Evolutionary conservation across 1,284 basidiomycete species (phyloP).

Genomic region (Lentinus polychrous): DNA sequence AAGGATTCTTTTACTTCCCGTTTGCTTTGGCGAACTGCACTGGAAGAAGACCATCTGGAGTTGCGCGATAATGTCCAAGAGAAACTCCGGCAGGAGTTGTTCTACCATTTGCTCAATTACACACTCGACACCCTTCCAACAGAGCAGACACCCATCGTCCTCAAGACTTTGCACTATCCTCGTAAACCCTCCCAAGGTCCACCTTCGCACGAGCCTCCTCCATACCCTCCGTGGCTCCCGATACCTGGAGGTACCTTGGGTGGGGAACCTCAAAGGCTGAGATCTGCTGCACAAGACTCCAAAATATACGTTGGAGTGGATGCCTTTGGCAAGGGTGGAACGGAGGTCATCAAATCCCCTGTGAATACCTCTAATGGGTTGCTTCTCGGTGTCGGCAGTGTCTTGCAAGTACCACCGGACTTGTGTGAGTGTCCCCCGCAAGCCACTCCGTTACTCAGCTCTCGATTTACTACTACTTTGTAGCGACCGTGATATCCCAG

Average conservation of each 20-base stretch:
- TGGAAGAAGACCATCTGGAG: conserved; percentile 31
- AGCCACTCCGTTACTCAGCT: background rate
- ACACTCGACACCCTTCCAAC: conserved; percentile 49
- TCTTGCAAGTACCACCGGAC: conserved; percentile 73
- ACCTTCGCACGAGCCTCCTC: conserved; percentile 60
- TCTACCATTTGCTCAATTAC: conserved; percentile 93
- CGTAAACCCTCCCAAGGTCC: conserved; percentile 39
- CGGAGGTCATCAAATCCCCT: conserved; percentile 45
- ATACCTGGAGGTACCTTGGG: conserved; percentile 77
- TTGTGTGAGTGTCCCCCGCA: conserved; percentile 45
- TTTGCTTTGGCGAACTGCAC: conserved; percentile 40
- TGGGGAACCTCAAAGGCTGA: conserved; percentile 75
- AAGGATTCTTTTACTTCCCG: conserved; percentile 37
- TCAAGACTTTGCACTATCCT: conserved; percentile 71
- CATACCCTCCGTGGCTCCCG: conserved; percentile 81
- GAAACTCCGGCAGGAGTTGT: conserved; percentile 81
- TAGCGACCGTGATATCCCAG: conserved; percentile 52
- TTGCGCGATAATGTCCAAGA: conserved; percentile 80
- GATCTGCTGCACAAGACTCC: conserved; percentile 48
- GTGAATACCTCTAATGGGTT: conserved; percentile 70
- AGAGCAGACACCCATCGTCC: conserved; percentile 31
- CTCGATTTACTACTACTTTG: conserved; percentile 4
- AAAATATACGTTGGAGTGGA: conserved; percentile 64
- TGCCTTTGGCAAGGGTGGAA: conserved; percentile 65
- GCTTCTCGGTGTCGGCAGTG: conserved; percentile 68